Conservation (phyloP, 208 protist species). For the Acanthamoeba triangularis region DNA sequence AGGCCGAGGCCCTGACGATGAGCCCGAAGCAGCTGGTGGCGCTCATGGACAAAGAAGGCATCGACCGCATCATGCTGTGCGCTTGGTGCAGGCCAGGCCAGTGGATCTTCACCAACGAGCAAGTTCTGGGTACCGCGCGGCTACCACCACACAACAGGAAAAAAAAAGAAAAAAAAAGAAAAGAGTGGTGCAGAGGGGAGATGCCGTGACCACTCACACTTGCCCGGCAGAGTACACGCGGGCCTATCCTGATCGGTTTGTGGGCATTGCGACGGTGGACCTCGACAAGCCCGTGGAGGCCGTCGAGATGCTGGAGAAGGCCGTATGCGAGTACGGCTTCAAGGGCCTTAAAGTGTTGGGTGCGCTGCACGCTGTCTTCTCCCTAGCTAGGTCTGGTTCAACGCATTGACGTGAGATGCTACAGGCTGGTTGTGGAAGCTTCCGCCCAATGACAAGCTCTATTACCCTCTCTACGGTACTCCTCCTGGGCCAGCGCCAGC, state of each 20-base stretch:
- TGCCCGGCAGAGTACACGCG: slow-evolving; percentile 2
- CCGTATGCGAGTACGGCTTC: slow-evolving; percentile 57
- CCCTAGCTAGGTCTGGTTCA: neutral
- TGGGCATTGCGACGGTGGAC: slow-evolving; percentile 52
- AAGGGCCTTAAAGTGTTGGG: slow-evolving; percentile 68
- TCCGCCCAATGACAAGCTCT: slow-evolving; percentile 79
- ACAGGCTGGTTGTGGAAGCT: slow-evolving; percentile 80
- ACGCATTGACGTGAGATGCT: neutral
- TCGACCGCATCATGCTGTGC: slow-evolving; percentile 63
- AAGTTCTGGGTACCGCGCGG: slow-evolving; percentile 17
- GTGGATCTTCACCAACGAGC: slow-evolving; percentile 75
- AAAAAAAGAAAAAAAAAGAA: too few species aligned
- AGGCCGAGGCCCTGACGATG: neutral
- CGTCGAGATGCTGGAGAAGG: slow-evolving; percentile 59
- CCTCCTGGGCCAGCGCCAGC: neutral
- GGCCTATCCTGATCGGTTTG: slow-evolving; percentile 27
- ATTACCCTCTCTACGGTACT: slow-evolving; percentile 76
- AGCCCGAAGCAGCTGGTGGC: neutral
- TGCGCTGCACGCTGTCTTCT: neutral
- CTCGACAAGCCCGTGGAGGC: slow-evolving; percentile 55
- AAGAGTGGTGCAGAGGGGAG: too few species aligned
- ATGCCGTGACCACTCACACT: too few species aligned
- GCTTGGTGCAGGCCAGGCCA: slow-evolving; percentile 66
- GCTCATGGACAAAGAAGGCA: slow-evolving; percentile 34
- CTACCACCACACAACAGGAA: neutral